A percentile compares a stretch with the other conserved stretches of the same genome.
phyloP scores from a whole-genome alignment of 495 filamentous ascomycete species.

The Neurospora sp. region DNA sequence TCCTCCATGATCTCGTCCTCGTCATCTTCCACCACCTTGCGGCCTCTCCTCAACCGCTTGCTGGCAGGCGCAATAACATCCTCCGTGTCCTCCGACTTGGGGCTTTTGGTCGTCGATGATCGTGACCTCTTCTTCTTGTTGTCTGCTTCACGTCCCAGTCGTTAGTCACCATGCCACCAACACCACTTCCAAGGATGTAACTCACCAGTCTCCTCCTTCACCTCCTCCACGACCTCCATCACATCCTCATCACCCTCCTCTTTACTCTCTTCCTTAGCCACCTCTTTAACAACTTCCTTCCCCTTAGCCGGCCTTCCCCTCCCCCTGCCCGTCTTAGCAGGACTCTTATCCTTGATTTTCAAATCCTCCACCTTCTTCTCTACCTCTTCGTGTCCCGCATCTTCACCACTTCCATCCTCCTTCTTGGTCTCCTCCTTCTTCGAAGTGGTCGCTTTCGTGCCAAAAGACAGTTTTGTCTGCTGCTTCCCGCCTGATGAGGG shows the following conservation, averaged over 20 bases:
- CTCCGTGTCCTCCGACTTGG: constrained; percentile 28
- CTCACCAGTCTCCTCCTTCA: neutral
- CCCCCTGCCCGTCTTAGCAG: neutral
- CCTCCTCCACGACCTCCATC: constrained; percentile 8
- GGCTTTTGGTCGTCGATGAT: constrained; percentile 3
- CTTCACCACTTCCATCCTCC: constrained; percentile 14
- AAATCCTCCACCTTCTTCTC: constrained; percentile 22
- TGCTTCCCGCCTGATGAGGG: constrained; percentile 46
- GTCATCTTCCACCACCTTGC: constrained; percentile 31
- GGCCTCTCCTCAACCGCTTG: constrained; percentile 39
- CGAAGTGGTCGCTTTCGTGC: constrained; percentile 33
- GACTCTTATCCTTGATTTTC: constrained; percentile 8
- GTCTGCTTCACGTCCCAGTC: constrained; percentile 8
- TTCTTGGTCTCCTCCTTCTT: constrained; percentile 18
- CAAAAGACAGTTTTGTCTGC: constrained; percentile 67
- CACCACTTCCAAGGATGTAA: neutral
- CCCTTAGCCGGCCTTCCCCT: neutral
- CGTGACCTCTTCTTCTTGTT: constrained; percentile 31
- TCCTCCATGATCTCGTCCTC: constrained; percentile 35
- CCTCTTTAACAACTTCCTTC: neutral
- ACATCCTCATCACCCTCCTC: constrained; percentile 23
- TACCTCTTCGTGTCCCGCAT: constrained; percentile 7
- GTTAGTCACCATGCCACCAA: neutral
- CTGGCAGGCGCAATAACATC: constrained; percentile 42
- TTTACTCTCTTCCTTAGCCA: neutral